phyloP scores from a whole-genome alignment of 2,329 filamentous ascomycete genomes.

The Calonectria multiphialidica region DNA sequence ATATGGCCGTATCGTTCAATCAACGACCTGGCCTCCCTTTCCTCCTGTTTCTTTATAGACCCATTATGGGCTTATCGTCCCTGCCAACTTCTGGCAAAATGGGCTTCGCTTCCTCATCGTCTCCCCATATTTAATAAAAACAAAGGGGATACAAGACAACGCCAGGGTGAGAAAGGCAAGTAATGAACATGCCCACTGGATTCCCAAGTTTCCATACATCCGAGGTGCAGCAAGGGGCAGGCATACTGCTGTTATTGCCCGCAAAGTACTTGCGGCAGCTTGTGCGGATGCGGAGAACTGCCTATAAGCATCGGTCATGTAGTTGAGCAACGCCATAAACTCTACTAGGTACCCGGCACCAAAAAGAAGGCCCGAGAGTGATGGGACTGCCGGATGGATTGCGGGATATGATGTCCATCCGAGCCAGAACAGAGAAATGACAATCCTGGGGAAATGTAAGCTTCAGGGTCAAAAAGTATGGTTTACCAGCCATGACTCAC shows the following conservation, averaged over 20 bases:
- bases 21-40: not conserved
- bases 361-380: not conserved
- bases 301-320: slow-evolving; percentile 18
- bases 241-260: slow-evolving; percentile 9
- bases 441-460: not conserved
- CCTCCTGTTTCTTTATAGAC: not conserved
- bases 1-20: too few relatives aligned
- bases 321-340: slow-evolving; percentile 21
- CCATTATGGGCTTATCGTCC: not conserved
- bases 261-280: slow-evolving; percentile 4
- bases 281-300: slow-evolving; percentile 21
- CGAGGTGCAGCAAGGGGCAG: slow-evolving; percentile 24
- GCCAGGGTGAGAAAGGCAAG: not conserved
- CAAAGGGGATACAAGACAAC: not conserved
- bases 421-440: not conserved
- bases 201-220: slow-evolving; percentile 29
- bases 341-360: not conserved
- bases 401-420: not conserved
- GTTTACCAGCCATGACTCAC: not conserved
- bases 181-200: slow-evolving; percentile 28
- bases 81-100: not conserved
- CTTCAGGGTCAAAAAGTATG: not conserved
- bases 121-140: not conserved
- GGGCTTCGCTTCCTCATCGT: not conserved
- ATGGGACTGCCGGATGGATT: not conserved